These are phyloP conservation scores for Hericium rajendrae DNA, from an alignment of 768 basidiomycete genomes.

Conservation along the genomic window DNA sequence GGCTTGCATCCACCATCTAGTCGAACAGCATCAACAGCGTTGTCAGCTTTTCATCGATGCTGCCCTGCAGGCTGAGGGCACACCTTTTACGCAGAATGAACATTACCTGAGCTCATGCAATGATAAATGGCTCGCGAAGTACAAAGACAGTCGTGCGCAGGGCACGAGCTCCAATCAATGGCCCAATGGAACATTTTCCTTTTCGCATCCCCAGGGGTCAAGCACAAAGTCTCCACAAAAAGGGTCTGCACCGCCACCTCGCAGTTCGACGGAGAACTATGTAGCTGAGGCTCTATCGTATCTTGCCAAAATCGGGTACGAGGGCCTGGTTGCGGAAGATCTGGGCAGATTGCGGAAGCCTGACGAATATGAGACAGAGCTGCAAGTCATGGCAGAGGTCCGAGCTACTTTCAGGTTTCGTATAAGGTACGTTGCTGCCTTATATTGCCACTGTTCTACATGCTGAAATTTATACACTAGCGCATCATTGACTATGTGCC, in stretches of 20 bases:
- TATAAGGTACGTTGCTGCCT: slow-evolving; percentile 28
- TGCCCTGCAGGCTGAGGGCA: not conserved
- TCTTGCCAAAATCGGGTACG: not conserved
- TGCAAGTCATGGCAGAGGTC: slow-evolving; percentile 34
- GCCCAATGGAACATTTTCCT: too few species aligned
- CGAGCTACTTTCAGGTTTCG: slow-evolving; percentile 37
- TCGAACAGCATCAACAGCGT: not conserved
- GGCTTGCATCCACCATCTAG: not conserved
- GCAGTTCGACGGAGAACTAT: too few species aligned
- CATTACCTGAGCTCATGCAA: not conserved
- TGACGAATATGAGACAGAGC: slow-evolving; percentile 32
- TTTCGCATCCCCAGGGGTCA: too few species aligned
- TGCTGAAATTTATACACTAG: slow-evolving; percentile 15
- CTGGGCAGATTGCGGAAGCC: slow-evolving; percentile 23
- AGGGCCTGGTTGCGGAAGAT: slow-evolving; percentile 19
- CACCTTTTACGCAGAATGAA: not conserved
- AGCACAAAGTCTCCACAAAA: too few species aligned
- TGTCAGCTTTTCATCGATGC: not conserved
- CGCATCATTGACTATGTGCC: slow-evolving; percentile 37
- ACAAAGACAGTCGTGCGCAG: not conserved
- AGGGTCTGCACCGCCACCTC: too few species aligned
- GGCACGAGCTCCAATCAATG: not conserved
- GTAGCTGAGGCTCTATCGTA: not conserved
- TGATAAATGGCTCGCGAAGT: not conserved
- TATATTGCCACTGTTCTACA: not conserved